Conservation (phyloP, 2,329 filamentous ascomycete species). For the Akanthomyces lecanii region DNA sequence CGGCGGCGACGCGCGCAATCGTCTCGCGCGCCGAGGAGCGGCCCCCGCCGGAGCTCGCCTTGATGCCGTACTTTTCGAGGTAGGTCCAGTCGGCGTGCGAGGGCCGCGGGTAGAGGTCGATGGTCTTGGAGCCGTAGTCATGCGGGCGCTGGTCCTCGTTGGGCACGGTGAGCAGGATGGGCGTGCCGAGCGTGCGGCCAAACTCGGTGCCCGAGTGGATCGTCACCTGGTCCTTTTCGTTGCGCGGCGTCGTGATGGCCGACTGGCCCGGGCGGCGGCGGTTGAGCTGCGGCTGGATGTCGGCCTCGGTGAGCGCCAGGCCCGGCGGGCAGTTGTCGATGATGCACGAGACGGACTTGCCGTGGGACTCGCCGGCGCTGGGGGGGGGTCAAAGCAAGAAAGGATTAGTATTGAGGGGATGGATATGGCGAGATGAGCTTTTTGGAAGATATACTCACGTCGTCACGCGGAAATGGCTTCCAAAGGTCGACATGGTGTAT, state of each 20-base stretch:
- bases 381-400: conserved; percentile 13
- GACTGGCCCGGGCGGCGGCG: conserved; percentile 85
- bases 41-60: conserved; percentile 85
- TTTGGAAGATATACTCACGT: conserved; percentile 52
- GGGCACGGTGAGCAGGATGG: conserved; percentile 79
- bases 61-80: conserved; percentile 93
- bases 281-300: conserved; percentile 94
- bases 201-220: conserved; percentile 93
- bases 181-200: conserved; percentile 84
- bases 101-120: conserved; percentile 86
- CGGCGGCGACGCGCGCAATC: conserved; percentile 86
- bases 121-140: conserved; percentile 86
- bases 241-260: conserved; percentile 82
- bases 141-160: conserved; percentile 92
- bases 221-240: conserved; percentile 87
- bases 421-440: no score
- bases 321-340: conserved; percentile 89
- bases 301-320: conserved; percentile 75
- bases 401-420: neutral
- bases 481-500: conserved; percentile 72
- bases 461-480: conserved; percentile 72
- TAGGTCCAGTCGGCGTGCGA: conserved; percentile 97
- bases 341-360: conserved; percentile 89
- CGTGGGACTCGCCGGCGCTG: conserved; percentile 66
- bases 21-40: conserved; percentile 92